These are phyloP conservation scores for Cryptosporidium meleagridis DNA, from an alignment of 169 alveolate species.

Conservation along the genomic window DNA sequence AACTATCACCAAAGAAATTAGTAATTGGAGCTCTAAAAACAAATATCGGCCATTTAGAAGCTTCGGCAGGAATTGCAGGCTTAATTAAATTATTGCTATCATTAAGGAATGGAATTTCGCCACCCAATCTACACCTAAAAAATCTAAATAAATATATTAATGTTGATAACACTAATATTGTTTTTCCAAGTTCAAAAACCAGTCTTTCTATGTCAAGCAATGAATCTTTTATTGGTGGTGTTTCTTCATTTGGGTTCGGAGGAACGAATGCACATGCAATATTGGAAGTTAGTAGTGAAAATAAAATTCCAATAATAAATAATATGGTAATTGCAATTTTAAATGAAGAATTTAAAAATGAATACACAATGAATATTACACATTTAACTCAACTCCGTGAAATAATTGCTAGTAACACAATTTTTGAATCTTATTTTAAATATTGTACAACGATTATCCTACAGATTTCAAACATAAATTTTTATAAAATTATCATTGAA, in stretches of 20 bases:
- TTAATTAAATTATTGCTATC: constrained; percentile 78
- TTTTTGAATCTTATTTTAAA: constrained; percentile 16
- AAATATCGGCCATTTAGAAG: constrained; percentile 82
- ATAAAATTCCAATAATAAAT: neutral
- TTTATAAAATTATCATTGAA: neutral
- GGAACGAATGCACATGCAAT: constrained; percentile 81
- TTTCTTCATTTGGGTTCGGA: constrained; percentile 79
- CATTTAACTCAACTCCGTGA: neutral
- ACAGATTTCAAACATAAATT: neutral
- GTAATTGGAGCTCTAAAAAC: constrained; percentile 81
- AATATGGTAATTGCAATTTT: constrained; percentile 15
- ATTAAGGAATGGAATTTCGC: constrained; percentile 76
- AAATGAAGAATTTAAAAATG: neutral
- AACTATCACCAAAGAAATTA: constrained; percentile 25
- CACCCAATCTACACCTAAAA: constrained; percentile 79
- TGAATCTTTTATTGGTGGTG: constrained; percentile 68
- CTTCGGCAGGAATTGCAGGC: constrained; percentile 82
- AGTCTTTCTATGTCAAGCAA: neutral
- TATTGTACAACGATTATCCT: neutral
- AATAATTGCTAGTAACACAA: neutral
- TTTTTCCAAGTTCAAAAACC: constrained; percentile 31
- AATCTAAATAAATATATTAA: constrained; percentile 77
- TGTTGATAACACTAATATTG: constrained; percentile 63
- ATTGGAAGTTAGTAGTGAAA: constrained; percentile 59
- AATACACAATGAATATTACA: neutral